phyloP scores from a whole-genome alignment of 2,329 filamentous ascomycete genomes.

The Trichophyton mentagrophytes region DNA sequence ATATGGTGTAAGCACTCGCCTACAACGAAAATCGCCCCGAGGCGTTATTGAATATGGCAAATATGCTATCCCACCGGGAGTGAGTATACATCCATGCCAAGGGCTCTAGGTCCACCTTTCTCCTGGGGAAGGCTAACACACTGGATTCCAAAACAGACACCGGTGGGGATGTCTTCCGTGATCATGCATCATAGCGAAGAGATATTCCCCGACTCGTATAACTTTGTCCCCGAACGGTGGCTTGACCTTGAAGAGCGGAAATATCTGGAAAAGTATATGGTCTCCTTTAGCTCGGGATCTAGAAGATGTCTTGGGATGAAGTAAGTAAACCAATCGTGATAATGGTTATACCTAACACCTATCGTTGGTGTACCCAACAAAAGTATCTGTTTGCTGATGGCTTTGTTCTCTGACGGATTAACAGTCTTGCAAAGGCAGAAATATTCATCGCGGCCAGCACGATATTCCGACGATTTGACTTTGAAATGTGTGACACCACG shows the following conservation, averaged over 20 bases:
- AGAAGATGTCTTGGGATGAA: slow-evolving; percentile 16
- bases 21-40: slow-evolving; percentile 13
- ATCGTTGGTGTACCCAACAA: no score
- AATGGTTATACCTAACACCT: background rate
- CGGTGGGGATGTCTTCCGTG: slow-evolving; percentile 15
- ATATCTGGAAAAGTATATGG: slow-evolving; percentile 16
- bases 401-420: background rate
- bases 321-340: slow-evolving; percentile 6
- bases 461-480: slow-evolving; percentile 11
- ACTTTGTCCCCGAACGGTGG: slow-evolving; percentile 17
- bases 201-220: slow-evolving; percentile 16
- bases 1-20: slow-evolving; percentile 14
- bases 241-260: slow-evolving; percentile 12
- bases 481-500: slow-evolving; percentile 12
- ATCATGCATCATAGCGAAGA: slow-evolving; percentile 16
- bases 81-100: slow-evolving; percentile 5
- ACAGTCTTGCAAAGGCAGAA: slow-evolving; percentile 12
- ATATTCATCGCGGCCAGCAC: slow-evolving; percentile 10
- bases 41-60: slow-evolving; percentile 9
- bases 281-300: slow-evolving; percentile 16
- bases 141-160: slow-evolving; percentile 7
- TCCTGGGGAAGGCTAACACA: background rate
- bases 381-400: background rate
- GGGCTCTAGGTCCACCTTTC: background rate
- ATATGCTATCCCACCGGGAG: slow-evolving; percentile 15